Evolutionary conservation across 495 filamentous ascomycete species (phyloP).

Genomic region (Aspergillus conjunctus): DNA sequence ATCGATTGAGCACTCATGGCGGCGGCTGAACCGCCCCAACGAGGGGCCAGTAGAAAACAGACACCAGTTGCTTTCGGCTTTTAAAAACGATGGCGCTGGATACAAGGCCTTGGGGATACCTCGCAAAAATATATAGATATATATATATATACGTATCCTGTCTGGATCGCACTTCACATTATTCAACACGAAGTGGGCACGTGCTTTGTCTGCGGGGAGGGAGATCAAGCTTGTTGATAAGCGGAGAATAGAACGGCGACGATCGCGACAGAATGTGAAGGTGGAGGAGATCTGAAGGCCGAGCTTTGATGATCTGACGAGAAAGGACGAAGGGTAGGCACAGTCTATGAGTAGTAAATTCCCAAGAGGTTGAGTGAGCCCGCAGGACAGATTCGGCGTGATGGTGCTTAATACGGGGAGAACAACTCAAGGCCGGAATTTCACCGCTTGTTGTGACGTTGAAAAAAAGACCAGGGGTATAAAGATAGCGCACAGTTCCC

Average conservation of each 20-base stretch:
- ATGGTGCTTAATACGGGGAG: background rate
- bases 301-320: background rate
- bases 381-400: background rate
- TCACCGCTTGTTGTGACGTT: background rate
- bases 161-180: slow-evolving; percentile 9
- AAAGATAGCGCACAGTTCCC: background rate
- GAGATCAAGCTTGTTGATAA: slow-evolving; percentile 11
- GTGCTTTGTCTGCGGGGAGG: slow-evolving; percentile 14
- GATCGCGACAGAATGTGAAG: background rate
- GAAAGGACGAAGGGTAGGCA: background rate
- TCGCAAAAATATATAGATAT: no score
- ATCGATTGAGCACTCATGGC: slow-evolving; percentile 27
- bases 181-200: slow-evolving; percentile 14
- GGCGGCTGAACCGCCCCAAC: slow-evolving; percentile 36
- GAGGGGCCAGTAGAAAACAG: slow-evolving; percentile 27
- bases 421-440: background rate
- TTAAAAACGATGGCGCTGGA: background rate
- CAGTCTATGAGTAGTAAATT: background rate
- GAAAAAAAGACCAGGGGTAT: background rate
- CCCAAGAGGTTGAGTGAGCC: background rate
- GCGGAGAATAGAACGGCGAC: slow-evolving; percentile 5
- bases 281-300: background rate
- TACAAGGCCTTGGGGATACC: background rate
- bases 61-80: background rate
- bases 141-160: background rate